Base-by-base conservation (phyloP, 192 early-diverging fungal genomes). In the Rhizophagus sp. region DNA sequence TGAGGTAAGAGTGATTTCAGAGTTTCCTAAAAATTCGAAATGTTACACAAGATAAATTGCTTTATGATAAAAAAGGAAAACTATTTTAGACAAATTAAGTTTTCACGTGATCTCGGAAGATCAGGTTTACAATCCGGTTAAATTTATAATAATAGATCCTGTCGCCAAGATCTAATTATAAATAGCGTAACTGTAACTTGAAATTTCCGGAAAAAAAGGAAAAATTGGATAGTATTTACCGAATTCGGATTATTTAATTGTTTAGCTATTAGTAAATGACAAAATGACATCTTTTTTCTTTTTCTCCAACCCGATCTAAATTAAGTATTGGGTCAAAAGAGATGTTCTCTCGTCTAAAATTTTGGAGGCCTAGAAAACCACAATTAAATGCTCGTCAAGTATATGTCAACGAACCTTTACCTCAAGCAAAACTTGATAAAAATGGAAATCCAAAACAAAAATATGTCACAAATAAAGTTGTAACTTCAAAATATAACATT, bases 401-500 rank as follows among this genome's bases (percentile, higher is more conserved):
- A 19, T 93, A 88, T 80, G 76, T 93, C 75, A 95, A 95, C 84
- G 79, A 88, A 12, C 88, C 89, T 3, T 77, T 92, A 10, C 91
- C 93, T 36, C 67, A 84, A 4, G 83, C 81, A 44, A 88, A 87
- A 24, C 84, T 89, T 70, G 87, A 91, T 62, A 75, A 75, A n/a
- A 86, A 91, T 27, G 94, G 91, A 30, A 27, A 73, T 0, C 89
- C 93, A 5, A 84, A 86, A 75, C 80, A 85, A 47, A 79, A 44
- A 24, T 97, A 93, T 80, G 79, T 86, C 30, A 84, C 86, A 80
- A 98, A 98, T 87, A 90, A 93, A 80, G 90, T 98, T 34, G 85
- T 89, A 50, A 98, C 97, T 0, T 89, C 92, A 25, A 97, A 99
- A 80, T 99, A 99, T 87, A 93, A 93, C 1, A 75, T 93, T 10